A percentile compares a stretch with the other conserved stretches of the same genome.
phyloP scores from a whole-genome alignment of 768 basidiomycete species.

The Candolleomyces efflorescens region DNA sequence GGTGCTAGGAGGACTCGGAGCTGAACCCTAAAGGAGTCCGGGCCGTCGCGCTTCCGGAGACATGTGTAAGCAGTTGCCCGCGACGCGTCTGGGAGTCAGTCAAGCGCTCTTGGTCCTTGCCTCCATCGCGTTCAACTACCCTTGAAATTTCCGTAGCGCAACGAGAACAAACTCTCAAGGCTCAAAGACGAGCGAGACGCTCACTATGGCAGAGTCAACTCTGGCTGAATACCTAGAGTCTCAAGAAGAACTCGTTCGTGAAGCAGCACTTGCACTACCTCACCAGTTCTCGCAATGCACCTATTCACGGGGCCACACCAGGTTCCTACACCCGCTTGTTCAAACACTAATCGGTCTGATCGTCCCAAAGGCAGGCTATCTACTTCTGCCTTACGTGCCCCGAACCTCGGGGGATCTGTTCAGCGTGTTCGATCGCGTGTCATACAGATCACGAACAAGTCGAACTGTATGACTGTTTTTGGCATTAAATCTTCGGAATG shows the following conservation, averaged over 20 bases:
- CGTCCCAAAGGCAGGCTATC: constrained; percentile 57
- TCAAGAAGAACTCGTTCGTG: constrained; percentile 45
- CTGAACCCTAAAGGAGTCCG: too few relatives aligned
- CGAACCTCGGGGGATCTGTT: constrained; percentile 65
- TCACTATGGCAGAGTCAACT: constrained; percentile 24
- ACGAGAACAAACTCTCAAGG: too few relatives aligned
- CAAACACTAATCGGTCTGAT: constrained; percentile 12
- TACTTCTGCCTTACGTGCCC: constrained; percentile 79
- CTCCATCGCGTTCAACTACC: too few relatives aligned
- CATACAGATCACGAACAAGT: constrained; percentile 85
- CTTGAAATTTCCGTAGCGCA: too few relatives aligned
- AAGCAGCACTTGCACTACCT: constrained; percentile 55
- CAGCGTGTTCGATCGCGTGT: constrained; percentile 83
- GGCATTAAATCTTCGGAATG: neutral
- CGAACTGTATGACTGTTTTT: constrained; percentile 48
- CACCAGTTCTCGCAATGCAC: constrained; percentile 67
- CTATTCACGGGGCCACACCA: constrained; percentile 51
- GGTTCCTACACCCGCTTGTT: constrained; percentile 26
- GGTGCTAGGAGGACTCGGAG: too few relatives aligned
- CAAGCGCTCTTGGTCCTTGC: too few relatives aligned
- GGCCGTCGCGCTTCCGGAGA: too few relatives aligned
- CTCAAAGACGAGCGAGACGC: neutral
- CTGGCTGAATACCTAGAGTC: constrained; percentile 42
- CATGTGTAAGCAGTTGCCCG: too few relatives aligned
- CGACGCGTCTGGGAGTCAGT: too few relatives aligned